phyloP scores from a whole-genome alignment of 108 stramenopile genomes.

The Cyclotella baltica region DNA sequence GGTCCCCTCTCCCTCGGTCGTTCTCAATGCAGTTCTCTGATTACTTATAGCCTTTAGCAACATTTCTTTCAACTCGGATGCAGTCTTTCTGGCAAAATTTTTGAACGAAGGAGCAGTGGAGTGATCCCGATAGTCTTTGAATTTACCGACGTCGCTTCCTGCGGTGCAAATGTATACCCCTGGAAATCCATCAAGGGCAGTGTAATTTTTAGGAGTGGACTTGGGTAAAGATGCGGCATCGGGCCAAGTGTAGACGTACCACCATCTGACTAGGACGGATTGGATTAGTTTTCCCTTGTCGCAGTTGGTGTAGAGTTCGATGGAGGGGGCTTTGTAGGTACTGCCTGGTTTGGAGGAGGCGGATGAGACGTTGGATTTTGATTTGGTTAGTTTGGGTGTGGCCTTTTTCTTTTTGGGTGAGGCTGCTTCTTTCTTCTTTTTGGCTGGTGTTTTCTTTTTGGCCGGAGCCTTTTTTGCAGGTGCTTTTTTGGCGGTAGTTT shows the following conservation, averaged over 20 bases:
- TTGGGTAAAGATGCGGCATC: slow-evolving; percentile 56
- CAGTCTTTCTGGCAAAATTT: slow-evolving; percentile 72
- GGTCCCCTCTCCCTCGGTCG: slow-evolving; percentile 74
- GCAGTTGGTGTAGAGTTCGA: slow-evolving; percentile 39
- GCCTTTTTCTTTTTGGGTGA: slow-evolving; percentile 11
- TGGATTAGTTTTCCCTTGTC: slow-evolving; percentile 92
- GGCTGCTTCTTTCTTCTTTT: slow-evolving; percentile 13
- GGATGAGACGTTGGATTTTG: slow-evolving; percentile 31
- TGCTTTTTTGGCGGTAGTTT: slow-evolving; percentile 17
- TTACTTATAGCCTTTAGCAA: slow-evolving; percentile 71
- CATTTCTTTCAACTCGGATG: slow-evolving; percentile 74
- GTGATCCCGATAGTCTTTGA: slow-evolving; percentile 76
- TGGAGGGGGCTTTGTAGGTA: slow-evolving; percentile 42
- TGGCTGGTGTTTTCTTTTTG: slow-evolving; percentile 10
- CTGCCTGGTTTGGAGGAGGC: slow-evolving; percentile 12
- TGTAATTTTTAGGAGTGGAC: slow-evolving; percentile 75
- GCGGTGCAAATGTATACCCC: slow-evolving; percentile 90
- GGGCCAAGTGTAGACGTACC: slow-evolving; percentile 95
- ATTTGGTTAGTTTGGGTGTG: slow-evolving; percentile 17
- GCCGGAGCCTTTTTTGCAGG: slow-evolving; percentile 1
- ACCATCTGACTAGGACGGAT: slow-evolving; percentile 92
- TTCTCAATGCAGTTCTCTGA: slow-evolving; percentile 72
- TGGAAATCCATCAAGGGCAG: slow-evolving; percentile 93
- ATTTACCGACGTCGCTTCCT: slow-evolving; percentile 80
- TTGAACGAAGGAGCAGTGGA: slow-evolving; percentile 65